Percentiles rank a stretch among this genome's conserved stretches.
phyloP scores from a whole-genome alignment of 768 basidiomycete species.

The Boletus rubroflammeus region DNA sequence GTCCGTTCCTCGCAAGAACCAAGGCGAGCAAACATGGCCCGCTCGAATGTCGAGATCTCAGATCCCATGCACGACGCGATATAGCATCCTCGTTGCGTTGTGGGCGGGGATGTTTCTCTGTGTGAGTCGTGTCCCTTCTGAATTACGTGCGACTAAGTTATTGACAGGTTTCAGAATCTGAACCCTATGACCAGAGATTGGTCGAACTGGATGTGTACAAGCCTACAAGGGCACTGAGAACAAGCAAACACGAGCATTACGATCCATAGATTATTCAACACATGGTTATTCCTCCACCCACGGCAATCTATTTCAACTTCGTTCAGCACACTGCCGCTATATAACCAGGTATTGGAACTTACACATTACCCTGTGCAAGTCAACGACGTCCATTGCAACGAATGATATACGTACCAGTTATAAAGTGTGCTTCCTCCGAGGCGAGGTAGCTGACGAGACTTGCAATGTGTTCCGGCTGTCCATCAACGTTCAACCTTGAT shows the following conservation, averaged over 20 bases:
- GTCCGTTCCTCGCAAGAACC: slow-evolving; percentile 22
- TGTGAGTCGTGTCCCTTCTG: slow-evolving; percentile 38
- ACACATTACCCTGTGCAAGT: slow-evolving; percentile 1
- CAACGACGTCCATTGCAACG: no score
- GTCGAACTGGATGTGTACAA: no score
- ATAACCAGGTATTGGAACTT: background rate
- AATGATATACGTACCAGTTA: background rate
- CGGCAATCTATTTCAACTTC: background rate
- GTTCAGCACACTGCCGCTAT: background rate
- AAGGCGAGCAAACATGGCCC: background rate
- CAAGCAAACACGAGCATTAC: no score
- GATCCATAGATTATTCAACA: background rate
- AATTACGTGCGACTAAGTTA: no score
- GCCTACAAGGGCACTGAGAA: no score
- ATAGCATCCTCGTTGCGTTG: slow-evolving; percentile 63
- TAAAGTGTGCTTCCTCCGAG: slow-evolving; percentile 27
- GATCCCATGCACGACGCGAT: slow-evolving; percentile 52
- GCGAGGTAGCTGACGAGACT: slow-evolving; percentile 32
- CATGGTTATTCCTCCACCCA: background rate
- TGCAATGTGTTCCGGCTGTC: slow-evolving; percentile 32
- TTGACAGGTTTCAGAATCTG: slow-evolving; percentile 4
- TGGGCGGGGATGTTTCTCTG: slow-evolving; percentile 71
- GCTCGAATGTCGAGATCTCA: slow-evolving; percentile 55
- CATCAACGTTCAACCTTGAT: slow-evolving; percentile 19
- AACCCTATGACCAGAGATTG: slow-evolving; percentile 3